Percentiles rank a stretch among this genome's conserved stretches.
Conservation (phyloP, 2,329 filamentous ascomycete species). For the Colletotrichum tamarilloi region DNA sequence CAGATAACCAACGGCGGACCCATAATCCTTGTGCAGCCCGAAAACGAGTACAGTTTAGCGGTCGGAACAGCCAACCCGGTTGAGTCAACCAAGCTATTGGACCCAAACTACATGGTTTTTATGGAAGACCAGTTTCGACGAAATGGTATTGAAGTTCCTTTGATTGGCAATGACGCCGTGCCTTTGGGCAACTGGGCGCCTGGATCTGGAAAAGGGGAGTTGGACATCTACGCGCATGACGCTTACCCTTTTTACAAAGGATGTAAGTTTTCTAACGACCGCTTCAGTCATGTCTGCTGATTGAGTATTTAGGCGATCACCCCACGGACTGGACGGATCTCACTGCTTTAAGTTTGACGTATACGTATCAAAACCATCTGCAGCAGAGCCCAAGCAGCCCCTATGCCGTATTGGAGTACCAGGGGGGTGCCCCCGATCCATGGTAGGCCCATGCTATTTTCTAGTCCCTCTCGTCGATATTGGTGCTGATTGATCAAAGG, state of each 20-base stretch:
- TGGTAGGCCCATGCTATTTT: constrained; percentile 54
- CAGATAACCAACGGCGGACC: constrained; percentile 82
- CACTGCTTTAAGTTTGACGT: constrained; percentile 9
- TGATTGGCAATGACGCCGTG: constrained; percentile 76
- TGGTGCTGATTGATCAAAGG: too few relatives aligned
- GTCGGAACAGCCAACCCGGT: constrained; percentile 37
- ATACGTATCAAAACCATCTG: too few relatives aligned
- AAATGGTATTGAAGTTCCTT: constrained; percentile 74
- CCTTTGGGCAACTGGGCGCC: constrained; percentile 41
- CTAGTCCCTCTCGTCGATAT: too few relatives aligned
- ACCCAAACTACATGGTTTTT: constrained; percentile 73
- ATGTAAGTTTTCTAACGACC: constrained; percentile 43
- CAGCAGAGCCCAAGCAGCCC: too few relatives aligned
- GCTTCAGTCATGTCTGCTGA: too few relatives aligned
- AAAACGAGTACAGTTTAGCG: constrained; percentile 71
- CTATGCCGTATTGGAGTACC: constrained; percentile 54
- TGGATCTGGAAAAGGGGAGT: constrained; percentile 25
- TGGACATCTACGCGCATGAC: constrained; percentile 61
- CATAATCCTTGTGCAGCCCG: constrained; percentile 76
- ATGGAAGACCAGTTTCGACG: constrained; percentile 72
- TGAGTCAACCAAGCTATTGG: constrained; percentile 59
- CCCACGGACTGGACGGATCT: constrained; percentile 67
- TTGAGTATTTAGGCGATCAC: constrained; percentile 31
- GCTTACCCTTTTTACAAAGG: constrained; percentile 57
- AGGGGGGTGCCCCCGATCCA: constrained; percentile 74